Evolutionary conservation across 1,284 basidiomycete genomes (phyloP), one percentile per base, ranked within the genome.

Genomic region (Polyporus tsugae): DNA sequence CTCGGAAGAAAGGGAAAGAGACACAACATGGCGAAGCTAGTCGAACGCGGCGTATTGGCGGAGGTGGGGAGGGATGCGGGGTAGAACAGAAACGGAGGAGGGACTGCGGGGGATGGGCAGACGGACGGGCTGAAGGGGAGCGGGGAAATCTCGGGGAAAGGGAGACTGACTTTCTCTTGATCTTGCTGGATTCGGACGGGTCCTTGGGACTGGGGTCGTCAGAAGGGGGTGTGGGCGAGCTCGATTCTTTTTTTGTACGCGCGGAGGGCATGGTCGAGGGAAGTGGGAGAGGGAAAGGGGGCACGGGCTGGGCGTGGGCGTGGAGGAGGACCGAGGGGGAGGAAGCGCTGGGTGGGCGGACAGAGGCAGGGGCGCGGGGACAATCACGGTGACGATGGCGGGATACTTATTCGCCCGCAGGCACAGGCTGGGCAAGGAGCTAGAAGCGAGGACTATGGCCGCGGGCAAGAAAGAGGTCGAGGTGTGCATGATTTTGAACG

Each of bases 131-230:
- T 73, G 75, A 75, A 78, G 70, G 73, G 68, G 68, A 42, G 72
- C 80, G 82, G 82, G 73, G 77, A 83, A 82, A 81, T 71, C 57
- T 80, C 81, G 83, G 82, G 69, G 65, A 75, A 78, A 74, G 74
- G 72, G 75, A 78, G 77, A 86, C 88, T 82, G 81, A 91, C 90
- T 91, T 91, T 88, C 89, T 86, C 84, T 91, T 91, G 82, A 88
- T 87, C 80, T 83, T 84, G 83, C 83, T 86, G 81, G 85, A 88
- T 85, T 90, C 87, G 85, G 86, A 79, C 78, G 80, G 75, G 79
- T 87, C 86, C 81, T 86, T 87, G 77, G 75, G 71, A 69, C 72
- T 72, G 79, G 80, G 79, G 76, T 89, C 88, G 83, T 90, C 89
- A 75, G 88, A 89, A 78, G 88, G 86, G 74, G 87, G 86, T 73